Conservation (phyloP, 2,329 filamentous ascomycete genomes). For the Aspergillus cejpii region DNA sequence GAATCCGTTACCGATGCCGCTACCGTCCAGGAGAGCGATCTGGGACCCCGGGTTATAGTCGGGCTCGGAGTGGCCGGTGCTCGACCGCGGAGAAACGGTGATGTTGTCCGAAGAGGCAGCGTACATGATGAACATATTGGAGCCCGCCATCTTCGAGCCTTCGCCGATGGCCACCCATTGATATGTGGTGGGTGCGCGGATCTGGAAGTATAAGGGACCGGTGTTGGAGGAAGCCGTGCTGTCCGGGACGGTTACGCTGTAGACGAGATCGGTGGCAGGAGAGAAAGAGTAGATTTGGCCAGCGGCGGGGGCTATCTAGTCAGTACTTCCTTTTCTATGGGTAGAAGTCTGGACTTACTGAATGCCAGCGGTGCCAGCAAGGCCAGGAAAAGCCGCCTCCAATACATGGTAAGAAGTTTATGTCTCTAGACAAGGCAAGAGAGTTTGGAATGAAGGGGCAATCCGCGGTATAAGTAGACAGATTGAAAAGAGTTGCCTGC, state of each 20-base stretch:
- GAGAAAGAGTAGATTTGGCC: constrained; percentile 14
- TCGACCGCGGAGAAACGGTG: constrained; percentile 54
- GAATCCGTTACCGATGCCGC: constrained; percentile 46
- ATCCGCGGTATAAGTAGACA: too few species aligned
- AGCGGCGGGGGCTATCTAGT: constrained; percentile 2
- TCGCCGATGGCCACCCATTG: constrained; percentile 55
- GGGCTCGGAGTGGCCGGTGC: constrained; percentile 46
- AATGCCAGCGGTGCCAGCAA: too few species aligned
- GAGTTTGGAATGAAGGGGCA: too few species aligned
- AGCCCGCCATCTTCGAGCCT: constrained; percentile 49
- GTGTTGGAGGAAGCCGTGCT: constrained; percentile 43
- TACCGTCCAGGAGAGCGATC: constrained; percentile 53
- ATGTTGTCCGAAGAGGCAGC: constrained; percentile 50
- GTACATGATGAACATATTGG: constrained; percentile 60
- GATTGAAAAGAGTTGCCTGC: too few species aligned
- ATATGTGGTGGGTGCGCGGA: constrained; percentile 40
- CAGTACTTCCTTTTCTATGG: neutral
- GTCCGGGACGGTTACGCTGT: constrained; percentile 50
- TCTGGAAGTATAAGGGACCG: constrained; percentile 57
- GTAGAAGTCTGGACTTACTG: neutral
- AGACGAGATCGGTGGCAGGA: constrained; percentile 28
- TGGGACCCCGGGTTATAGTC: constrained; percentile 40
- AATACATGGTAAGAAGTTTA: too few species aligned
- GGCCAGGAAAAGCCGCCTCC: too few species aligned
- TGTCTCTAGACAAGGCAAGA: too few species aligned